Evolutionary conservation across 768 basidiomycete genomes (phyloP), one percentile per base, ranked within the genome.

Genomic region (Sporobolomyces roseus): DNA sequence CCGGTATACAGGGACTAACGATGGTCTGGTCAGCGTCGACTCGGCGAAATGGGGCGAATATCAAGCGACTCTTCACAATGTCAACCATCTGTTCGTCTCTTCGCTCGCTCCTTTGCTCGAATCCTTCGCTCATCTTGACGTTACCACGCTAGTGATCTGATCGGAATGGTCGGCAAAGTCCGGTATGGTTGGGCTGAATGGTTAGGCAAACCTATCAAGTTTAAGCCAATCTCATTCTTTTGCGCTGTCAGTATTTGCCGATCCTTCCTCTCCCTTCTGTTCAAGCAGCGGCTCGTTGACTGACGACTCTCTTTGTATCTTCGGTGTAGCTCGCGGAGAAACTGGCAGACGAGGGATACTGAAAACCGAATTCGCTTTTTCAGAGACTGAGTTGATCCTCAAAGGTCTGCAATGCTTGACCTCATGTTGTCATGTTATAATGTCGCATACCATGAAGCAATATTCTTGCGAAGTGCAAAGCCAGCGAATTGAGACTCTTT

Each of bases 21-120:
- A 97, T 78, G 96, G 96, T 1, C 83, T 99, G 53, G 94, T 99
- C 52, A 88, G 87, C 52, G 86, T 94, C 50, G 81, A 87, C 67
- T 91, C 90, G 7, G 86, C 92, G 4, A 86, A 87, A 82, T 94
- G 93, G 92, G 96, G 96, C 43, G 91, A 88, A 23, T 97, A 98
- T 77, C 84, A 91, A 58, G 96, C 93, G n/a, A 98, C 94, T 3
- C 81, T 99, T 25, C 83, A 85, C 43, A 84, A 88, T 64, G 96
- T 96, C 21, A 94, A 91, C 75, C 96, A 99, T 77, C 84, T 94
- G 41, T 66, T 9, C 38, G 38, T 41, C 17, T 41, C 10, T 41
- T 17, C 9, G 38, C 38, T 41, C 9, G 38, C 17, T 41, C 38
- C 38, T 41, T 41, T 41, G 38, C 9, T 41, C 38, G 10, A 41